Evolutionary conservation across 75 land plant species (phyloP), one percentile per base, ranked within the genome.

Genomic region (Azolla pinnata): DNA sequence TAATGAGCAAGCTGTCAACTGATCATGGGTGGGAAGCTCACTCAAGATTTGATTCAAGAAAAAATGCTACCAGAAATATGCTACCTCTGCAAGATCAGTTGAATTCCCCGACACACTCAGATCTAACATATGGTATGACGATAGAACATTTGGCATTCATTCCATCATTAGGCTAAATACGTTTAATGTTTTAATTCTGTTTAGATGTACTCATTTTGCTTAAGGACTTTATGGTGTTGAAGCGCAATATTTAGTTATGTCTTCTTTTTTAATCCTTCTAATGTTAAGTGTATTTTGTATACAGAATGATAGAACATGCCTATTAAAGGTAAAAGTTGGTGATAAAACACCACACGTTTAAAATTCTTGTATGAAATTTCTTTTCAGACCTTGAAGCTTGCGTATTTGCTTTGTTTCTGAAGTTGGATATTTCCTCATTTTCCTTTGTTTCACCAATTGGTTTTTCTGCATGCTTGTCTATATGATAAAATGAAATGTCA

Each of bases 21-120:
- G n/a, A 46, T 14, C 49, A 46, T 14, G n/a, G 49, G 49, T 46
- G 49, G 49, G 49, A 46, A 23, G 49, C 49, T 14, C 49, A 18
- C 4, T 17, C 49, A 18, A 23, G 49, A 18, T 18, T 2, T 46
- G 49, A 18, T 18, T 46, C 49, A 46, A 18, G 49, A 46, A 23
- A 23, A 46, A 46, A 23, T 18, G 49, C 49, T 18, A 23, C 49
- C 21, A 18, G 23, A 46, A 18, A 23, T 23, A 46, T 46, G 49
- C 14, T 46, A 2, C n/a, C 49, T 2, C n/a, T 2, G 2, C 49
- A 46, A 17, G 17, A 46, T 14, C 49, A 18, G n/a, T 23, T 23
- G 17, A 17, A 14, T 46, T 46, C 49, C 14, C 49, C 49, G n/a
- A 23, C 49, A 17, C 49, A 46, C 21, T 46, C 49, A 14, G 49